Evolutionary conservation across 140 eudicot genomes (phyloP), one percentile per base, ranked within the genome.

Genomic region (Senecio squalidus): DNA sequence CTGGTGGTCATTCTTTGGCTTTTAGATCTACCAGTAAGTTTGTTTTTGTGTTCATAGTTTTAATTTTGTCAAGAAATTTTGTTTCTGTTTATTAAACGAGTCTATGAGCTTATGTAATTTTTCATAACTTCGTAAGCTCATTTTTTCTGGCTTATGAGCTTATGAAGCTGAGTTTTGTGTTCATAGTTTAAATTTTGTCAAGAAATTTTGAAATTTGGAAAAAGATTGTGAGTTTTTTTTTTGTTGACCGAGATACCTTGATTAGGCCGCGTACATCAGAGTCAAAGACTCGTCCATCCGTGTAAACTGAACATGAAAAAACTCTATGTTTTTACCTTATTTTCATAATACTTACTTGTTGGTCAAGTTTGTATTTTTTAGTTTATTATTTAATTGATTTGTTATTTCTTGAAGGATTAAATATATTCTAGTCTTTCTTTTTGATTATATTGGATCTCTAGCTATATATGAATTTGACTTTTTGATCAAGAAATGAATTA

Each of bases 21-120:
- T 77, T 71, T 48, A 67, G 82, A 80, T 85, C 85, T 82, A 77
- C 83, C 74, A 95, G 97, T 89, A 78, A 72, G 44, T 69, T 51
- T 58, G 53, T 49, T 39, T 9, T 40, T 39, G 36, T 39, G 31
- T 66, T 47, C 28, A 30, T 22, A 2, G 5, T 28, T 30, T 34
- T 39, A 38, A 34, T 17, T 36, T 36, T 59, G 31, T 55, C 6
- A 46, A 55, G 24, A 55, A 43, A 20, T 28, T 64, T 56, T 0
- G 30, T 13, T 48, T 56, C 24, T 48, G 64, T 45, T 30, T 24
- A 8, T n/a, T n/a, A n/a, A n/a, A n/a, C n/a, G n/a, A n/a, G n/a
- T n/a, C n/a, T n/a, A n/a, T n/a, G n/a, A n/a, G n/a, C n/a, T n/a
- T n/a, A n/a, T n/a, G n/a, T n/a, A n/a, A n/a, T n/a, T n/a, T n/a